Conservation (phyloP, 192 early-diverging fungal species). For the Allomyces macrogynus region DNA sequence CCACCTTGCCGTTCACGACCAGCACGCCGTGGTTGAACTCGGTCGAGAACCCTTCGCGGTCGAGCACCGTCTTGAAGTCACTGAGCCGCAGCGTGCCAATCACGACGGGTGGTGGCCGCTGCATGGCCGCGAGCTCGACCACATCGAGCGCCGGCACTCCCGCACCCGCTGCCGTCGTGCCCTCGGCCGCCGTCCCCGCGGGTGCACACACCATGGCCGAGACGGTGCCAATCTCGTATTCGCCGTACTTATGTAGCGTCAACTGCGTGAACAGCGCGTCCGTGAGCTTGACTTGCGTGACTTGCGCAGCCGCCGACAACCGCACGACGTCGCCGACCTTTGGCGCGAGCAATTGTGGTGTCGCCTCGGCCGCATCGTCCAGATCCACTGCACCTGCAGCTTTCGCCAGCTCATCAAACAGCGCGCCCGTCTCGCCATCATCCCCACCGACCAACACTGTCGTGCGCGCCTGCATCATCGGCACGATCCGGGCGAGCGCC, state of each 20-base stretch:
- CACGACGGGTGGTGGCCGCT: conserved; percentile 40
- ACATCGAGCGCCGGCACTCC: conserved; percentile 55
- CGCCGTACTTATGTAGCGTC: conserved; percentile 1
- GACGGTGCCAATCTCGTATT: background rate
- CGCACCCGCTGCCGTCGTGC: conserved; percentile 19
- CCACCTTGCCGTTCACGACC: conserved; percentile 59
- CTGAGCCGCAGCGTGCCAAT: conserved; percentile 74
- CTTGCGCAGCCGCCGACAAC: conserved; percentile 70
- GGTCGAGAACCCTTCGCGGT: conserved; percentile 47
- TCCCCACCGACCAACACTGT: background rate
- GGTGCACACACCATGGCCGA: background rate
- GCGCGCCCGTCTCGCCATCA: background rate
- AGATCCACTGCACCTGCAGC: background rate
- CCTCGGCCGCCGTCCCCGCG: conserved; percentile 1
- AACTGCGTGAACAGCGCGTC: conserved; percentile 56
- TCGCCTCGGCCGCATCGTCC: conserved; percentile 8
- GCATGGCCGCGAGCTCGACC: conserved; percentile 16
- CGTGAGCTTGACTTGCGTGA: conserved; percentile 68
- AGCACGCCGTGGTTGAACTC: conserved; percentile 73
- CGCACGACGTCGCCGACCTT: conserved; percentile 63
- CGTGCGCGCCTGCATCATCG: conserved; percentile 4
- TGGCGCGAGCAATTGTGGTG: conserved; percentile 69
- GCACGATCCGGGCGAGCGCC: conserved; percentile 67
- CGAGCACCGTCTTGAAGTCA: conserved; percentile 51
- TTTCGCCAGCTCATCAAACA: background rate